These are phyloP conservation scores for Capsicum chinense DNA, from an alignment of 257 asterid species.

Conservation along the genomic window DNA sequence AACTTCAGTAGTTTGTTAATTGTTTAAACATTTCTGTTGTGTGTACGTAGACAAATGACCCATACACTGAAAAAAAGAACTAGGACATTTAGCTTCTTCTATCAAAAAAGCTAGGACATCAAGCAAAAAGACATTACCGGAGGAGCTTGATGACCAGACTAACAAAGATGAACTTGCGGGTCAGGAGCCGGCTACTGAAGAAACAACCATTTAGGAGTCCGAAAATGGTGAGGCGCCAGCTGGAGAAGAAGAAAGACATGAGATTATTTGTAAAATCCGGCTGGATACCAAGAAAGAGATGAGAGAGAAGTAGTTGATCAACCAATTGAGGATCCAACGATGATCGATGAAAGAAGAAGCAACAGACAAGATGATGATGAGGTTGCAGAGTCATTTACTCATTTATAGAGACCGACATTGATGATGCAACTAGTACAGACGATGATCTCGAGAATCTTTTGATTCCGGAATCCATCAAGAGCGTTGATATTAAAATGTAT, in stretches of 20 bases:
- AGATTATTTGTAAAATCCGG: not conserved
- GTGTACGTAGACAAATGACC: conserved; percentile 1
- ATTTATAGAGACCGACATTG: not conserved
- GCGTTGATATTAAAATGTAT: not conserved
- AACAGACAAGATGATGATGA: not conserved
- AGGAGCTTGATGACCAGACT: not conserved
- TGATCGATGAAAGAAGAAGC: not conserved
- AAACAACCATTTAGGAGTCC: not conserved
- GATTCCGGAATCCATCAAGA: not conserved
- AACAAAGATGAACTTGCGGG: conserved; percentile 1
- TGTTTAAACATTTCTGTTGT: not conserved
- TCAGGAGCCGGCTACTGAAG: not conserved
- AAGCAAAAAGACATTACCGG: not conserved
- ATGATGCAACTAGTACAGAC: not conserved
- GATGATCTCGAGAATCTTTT: not conserved
- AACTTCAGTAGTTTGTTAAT: not conserved
- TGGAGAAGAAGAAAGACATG: not conserved
- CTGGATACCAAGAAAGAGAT: not conserved
- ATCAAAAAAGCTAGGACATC: not conserved
- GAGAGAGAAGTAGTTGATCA: not conserved
- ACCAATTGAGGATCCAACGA: not conserved
- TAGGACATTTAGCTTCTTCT: too few relatives aligned
- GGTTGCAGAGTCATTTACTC: not conserved
- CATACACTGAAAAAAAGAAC: not conserved
- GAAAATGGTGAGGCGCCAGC: not conserved